These are phyloP conservation scores for Phialophora chinensis DNA, from an alignment of 2,329 filamentous ascomycete genomes.

Conservation along the genomic window DNA sequence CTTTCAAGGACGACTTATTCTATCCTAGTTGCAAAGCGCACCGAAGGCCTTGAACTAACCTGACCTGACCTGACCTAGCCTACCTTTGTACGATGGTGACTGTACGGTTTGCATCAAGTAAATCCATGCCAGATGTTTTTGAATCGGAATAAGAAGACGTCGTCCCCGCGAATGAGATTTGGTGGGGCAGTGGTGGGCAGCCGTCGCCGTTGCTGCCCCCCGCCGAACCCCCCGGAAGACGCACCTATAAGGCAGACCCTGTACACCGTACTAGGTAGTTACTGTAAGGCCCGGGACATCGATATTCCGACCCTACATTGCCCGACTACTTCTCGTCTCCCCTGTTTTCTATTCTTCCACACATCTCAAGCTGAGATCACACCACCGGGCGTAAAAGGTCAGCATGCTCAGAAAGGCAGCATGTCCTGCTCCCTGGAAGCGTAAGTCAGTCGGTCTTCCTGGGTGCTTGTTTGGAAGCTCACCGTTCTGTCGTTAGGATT, in stretches of 20 bases:
- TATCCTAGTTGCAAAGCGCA: not conserved
- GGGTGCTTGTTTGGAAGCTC: not conserved
- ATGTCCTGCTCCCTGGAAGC: slow-evolving; percentile 21
- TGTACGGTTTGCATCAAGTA: not conserved
- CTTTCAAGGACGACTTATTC: not conserved
- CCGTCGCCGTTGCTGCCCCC: not conserved
- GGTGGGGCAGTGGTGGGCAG: slow-evolving; percentile 10
- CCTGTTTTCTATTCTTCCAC: not conserved
- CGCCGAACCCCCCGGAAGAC: slow-evolving; percentile 5
- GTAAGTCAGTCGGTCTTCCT: slow-evolving; percentile 9
- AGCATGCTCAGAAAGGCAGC: slow-evolving; percentile 27
- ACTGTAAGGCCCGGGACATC: not conserved
- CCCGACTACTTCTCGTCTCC: slow-evolving; percentile 6
- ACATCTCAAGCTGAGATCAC: slow-evolving; percentile 23
- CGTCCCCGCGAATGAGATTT: slow-evolving; percentile 13
- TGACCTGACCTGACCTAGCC: too few relatives aligned
- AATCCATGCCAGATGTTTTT: not conserved
- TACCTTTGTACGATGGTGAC: not conserved
- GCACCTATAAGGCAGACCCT: not conserved
- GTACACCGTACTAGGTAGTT: too few relatives aligned
- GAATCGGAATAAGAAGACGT: not conserved
- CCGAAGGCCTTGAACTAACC: not conserved
- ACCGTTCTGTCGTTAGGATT: slow-evolving; percentile 52
- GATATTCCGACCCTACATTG: not conserved
- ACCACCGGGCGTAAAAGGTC: slow-evolving; percentile 9